phyloP scores from a whole-genome alignment of 2,329 filamentous ascomycete genomes.

The Fusarium decemcellulare region DNA sequence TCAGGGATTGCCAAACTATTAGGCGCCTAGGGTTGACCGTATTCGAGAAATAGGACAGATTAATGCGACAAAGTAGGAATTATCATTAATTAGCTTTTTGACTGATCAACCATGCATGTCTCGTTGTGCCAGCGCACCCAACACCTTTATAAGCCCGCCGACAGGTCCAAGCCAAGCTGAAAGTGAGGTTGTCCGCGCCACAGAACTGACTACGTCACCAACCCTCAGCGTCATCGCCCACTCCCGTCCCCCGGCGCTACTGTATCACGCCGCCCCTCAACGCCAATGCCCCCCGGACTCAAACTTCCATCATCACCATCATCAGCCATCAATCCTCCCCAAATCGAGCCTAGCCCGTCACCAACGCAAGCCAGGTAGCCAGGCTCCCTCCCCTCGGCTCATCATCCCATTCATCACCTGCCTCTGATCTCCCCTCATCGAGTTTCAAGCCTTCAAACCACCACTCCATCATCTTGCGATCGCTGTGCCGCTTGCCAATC shows the following conservation, averaged over 20 bases:
- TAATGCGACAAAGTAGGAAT: neutral
- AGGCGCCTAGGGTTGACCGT: neutral
- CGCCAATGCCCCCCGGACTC: conserved; percentile 16
- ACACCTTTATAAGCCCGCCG: conserved; percentile 14
- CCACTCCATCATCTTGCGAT: conserved; percentile 20
- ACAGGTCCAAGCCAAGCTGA: conserved; percentile 9
- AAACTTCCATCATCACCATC: conserved; percentile 27
- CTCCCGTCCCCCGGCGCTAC: neutral
- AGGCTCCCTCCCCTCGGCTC: conserved; percentile 13
- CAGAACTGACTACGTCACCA: conserved; percentile 43
- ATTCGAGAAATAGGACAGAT: neutral
- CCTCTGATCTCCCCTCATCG: neutral
- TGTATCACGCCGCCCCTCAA: conserved; percentile 14
- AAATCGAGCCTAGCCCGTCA: conserved; percentile 25
- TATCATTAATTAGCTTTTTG: conserved; percentile 2
- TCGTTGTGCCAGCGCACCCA: neutral
- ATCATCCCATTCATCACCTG: conserved; percentile 26
- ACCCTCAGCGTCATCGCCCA: conserved; percentile 39
- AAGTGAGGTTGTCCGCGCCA: conserved; percentile 37
- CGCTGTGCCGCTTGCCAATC: conserved; percentile 7
- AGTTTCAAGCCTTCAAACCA: conserved; percentile 18
- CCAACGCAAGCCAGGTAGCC: neutral
- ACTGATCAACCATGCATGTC: neutral
- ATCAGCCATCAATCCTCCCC: conserved; percentile 26
- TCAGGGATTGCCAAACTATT: neutral